Percentiles rank a stretch among this genome's conserved stretches.
phyloP scores from a whole-genome alignment of 805 yeast genomes.

The Candida easanensis region DNA sequence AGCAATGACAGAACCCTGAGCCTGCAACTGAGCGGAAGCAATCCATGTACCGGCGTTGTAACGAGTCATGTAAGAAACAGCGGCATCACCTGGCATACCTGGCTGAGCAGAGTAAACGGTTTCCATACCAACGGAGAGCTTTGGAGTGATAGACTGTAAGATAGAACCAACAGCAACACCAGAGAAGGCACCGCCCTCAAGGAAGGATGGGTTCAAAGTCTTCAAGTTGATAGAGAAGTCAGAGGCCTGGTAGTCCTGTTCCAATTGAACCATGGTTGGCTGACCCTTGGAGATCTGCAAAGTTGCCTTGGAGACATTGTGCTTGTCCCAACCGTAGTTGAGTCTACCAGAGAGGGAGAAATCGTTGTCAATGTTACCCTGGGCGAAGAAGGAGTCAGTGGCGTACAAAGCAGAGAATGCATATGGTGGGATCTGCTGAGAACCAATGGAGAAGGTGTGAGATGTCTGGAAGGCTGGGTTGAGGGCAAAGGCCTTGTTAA shows the following conservation, averaged over 20 bases:
- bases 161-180: conserved; percentile 93
- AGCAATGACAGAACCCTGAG: conserved; percentile 84
- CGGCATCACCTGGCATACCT: conserved; percentile 83
- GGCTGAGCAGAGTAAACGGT: conserved; percentile 81
- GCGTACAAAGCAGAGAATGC: conserved; percentile 90
- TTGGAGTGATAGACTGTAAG: conserved; percentile 84
- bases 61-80: conserved; percentile 85
- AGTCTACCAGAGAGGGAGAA: conserved; percentile 81
- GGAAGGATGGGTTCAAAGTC: conserved; percentile 81
- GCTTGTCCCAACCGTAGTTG: conserved; percentile 86
- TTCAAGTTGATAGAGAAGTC: conserved; percentile 90
- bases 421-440: conserved; percentile 82
- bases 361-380: conserved; percentile 90
- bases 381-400: conserved; percentile 78
- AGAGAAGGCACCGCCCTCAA: conserved; percentile 65
- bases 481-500: conserved; percentile 85
- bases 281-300: conserved; percentile 85
- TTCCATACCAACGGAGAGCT: conserved; percentile 86
- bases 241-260: conserved; percentile 89
- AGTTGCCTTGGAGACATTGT: conserved; percentile 76
- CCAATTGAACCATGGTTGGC: conserved; percentile 92
- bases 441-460: conserved; percentile 88
- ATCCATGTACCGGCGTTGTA: conserved; percentile 89
- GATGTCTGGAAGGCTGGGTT: conserved; percentile 96
- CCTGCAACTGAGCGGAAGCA: conserved; percentile 89